Evolutionary conservation across 331 rosid species (phyloP), one percentile per base, ranked within the genome.

Genomic region (Quercus tomentella): DNA sequence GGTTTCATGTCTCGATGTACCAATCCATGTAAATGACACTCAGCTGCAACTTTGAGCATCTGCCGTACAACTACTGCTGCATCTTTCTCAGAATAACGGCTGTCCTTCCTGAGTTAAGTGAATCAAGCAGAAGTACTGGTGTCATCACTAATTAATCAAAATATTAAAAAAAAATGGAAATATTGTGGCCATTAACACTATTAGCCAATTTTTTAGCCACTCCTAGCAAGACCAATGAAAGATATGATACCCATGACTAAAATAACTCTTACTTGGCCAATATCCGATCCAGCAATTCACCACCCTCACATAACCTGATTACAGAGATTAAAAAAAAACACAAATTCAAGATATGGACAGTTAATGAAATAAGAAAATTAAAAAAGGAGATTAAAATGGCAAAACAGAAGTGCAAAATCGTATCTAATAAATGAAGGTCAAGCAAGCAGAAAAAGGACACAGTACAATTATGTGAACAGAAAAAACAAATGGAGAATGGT

Each of bases 1-100:
- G 99, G 98, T 79, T 96, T 96, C 98, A 96, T 90, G 91, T 96
- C 99, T 37, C 99, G 90, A 80, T 96, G 99, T 37, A 96, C 99
- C 90, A 96, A 91, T 67, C 99, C 99, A 37, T 96, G 99, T 75
- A 96, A 90, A 90, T 96, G 99, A 80, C 99, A 96, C 86, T 96
- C 86, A 9, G 98, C 99, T 15, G 99, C 97, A 81, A 96, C 99
- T 87, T 92, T 93, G 66, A 96, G 98, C 99, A 96, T 96, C 89
- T 96, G 99, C 77, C 99, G 85, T 61, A 96, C 99, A 56, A 96
- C 88, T 66, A 96, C 98, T 10, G 99, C 99, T 3, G 99, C 99
- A 85, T 96, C 99, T 70, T 93, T 96, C 86, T 96, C 99, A 30
- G 97, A 74, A 56, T 96, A 96, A 26, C 99, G 97, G 82, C 98